These are phyloP conservation scores for Musa beccarii DNA, from an alignment of 176 grass and related monocot genomes.

Conservation along the genomic window DNA sequence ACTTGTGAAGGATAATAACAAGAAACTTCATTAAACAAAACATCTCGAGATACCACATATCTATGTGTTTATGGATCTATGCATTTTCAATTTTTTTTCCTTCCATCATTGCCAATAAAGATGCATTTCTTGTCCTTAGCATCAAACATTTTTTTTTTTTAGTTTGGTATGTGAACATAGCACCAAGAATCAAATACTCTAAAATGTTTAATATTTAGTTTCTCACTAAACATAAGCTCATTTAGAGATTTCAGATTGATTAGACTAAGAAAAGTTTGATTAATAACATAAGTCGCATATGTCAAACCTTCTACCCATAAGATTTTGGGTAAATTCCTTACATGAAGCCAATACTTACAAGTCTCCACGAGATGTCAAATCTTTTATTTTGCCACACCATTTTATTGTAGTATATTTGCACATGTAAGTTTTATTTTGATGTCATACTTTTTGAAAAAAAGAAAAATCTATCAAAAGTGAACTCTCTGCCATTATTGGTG, in stretches of 20 bases:
- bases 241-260: background rate
- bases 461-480: background rate
- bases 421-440: background rate
- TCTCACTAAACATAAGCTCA: too few relatives aligned
- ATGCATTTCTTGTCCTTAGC: background rate
- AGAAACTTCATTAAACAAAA: background rate
- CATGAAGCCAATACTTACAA: background rate
- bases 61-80: too few relatives aligned
- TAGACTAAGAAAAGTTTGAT: background rate
- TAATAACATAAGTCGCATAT: background rate
- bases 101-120: background rate
- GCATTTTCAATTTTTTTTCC: background rate
- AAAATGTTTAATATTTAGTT: background rate
- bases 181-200: background rate
- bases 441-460: background rate
- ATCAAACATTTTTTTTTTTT: background rate
- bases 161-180: background rate
- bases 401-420: too few relatives aligned
- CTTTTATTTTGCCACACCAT: too few relatives aligned
- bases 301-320: background rate
- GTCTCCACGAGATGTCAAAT: too few relatives aligned
- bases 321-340: background rate
- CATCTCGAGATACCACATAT: background rate
- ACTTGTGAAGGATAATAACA: background rate
- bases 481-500: background rate